Conservation (phyloP, 768 basidiomycete species). For the Suillus fuscotomentosus region DNA sequence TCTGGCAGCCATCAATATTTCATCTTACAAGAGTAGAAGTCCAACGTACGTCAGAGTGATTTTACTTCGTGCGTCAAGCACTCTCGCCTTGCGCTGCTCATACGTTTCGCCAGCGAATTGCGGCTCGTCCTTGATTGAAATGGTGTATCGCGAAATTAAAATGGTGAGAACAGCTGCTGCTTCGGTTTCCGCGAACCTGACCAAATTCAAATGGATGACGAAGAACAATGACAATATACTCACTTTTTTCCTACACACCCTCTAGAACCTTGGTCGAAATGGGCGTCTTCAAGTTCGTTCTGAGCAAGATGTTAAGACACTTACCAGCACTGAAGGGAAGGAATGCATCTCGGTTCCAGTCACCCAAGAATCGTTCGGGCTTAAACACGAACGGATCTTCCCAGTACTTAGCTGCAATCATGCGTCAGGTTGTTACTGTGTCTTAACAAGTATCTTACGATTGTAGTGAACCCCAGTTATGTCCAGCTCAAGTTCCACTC, state of each 20-base stretch:
- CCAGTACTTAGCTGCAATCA: conserved; percentile 35
- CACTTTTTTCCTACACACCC: conserved; percentile 47
- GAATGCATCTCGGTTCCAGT: conserved; percentile 56
- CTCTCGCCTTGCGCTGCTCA: conserved; percentile 41
- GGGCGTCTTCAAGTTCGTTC: not conserved
- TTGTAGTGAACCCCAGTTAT: conserved; percentile 48
- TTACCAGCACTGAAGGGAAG: conserved; percentile 48
- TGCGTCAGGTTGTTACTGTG: not conserved
- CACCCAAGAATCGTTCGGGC: conserved; percentile 47
- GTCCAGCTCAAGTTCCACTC: conserved; percentile 36
- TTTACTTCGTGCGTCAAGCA: conserved; percentile 35
- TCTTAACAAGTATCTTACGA: conserved; percentile 32
- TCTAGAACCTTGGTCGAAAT: conserved; percentile 32
- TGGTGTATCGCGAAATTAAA: conserved; percentile 44
- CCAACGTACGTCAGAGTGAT: conserved; percentile 47
- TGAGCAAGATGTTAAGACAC: conserved; percentile 1
- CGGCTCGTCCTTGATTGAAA: conserved; percentile 50
- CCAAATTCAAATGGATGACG: not conserved
- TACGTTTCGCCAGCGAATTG: conserved; percentile 47
- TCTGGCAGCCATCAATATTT: not conserved
- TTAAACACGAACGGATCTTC: conserved; percentile 35
- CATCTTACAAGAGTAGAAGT: not conserved
- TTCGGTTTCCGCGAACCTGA: conserved; percentile 53
- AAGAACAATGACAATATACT: not conserved
- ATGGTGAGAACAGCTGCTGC: conserved; percentile 50